These are phyloP conservation scores for Mycena sanguinolenta DNA, from an alignment of 768 basidiomycete genomes.

Conservation along the genomic window DNA sequence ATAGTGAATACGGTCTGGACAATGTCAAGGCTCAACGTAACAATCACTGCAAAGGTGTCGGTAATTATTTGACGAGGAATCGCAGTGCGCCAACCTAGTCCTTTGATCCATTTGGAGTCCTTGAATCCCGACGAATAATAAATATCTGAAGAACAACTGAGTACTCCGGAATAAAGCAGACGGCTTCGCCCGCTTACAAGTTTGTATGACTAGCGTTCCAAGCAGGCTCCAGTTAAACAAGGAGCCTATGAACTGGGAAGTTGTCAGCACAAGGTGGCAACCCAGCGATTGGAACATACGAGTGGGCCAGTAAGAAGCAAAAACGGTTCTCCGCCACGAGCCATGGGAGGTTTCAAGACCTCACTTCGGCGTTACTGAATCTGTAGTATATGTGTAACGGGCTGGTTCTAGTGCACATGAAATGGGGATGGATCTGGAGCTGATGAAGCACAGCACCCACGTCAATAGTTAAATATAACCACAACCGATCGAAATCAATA, in stretches of 20 bases:
- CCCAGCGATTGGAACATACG: not conserved
- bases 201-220: slow-evolving; percentile 10
- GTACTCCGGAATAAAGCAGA: not conserved
- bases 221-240: slow-evolving; percentile 5
- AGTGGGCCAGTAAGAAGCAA: slow-evolving; percentile 12
- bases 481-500: no score
- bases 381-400: not conserved
- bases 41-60: not conserved
- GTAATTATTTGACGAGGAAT: not conserved
- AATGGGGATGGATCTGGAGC: not conserved
- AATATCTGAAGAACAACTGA: not conserved
- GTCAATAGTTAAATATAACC: no score
- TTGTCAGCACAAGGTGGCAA: not conserved
- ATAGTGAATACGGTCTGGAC: slow-evolving; percentile 4
- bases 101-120: slow-evolving; percentile 7
- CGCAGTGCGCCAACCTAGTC: not conserved
- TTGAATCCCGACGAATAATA: slow-evolving; percentile 8
- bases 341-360: slow-evolving; percentile 9
- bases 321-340: slow-evolving; percentile 6
- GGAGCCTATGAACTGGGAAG: slow-evolving; percentile 8
- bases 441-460: no score
- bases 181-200: not conserved
- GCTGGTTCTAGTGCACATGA: not conserved
- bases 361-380: not conserved
- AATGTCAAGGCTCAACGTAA: slow-evolving; percentile 3